Conservation (phyloP, 192 early-diverging fungal species). For the Thamnidium elegans region DNA sequence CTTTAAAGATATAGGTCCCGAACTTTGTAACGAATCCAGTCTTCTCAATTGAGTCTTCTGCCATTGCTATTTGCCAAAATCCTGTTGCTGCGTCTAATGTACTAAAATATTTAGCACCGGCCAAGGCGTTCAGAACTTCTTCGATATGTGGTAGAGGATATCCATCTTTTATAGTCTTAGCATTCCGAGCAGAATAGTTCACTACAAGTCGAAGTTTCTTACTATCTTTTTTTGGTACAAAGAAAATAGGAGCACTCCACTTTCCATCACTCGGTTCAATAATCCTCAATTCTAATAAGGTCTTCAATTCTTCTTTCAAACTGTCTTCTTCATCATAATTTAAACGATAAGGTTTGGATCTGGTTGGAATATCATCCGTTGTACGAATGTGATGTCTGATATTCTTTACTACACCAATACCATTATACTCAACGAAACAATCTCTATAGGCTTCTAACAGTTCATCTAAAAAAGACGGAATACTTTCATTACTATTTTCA, state of each 20-base stretch:
- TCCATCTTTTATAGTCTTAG: conserved; percentile 45
- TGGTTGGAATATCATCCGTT: not conserved
- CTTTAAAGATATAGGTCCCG: conserved; percentile 47
- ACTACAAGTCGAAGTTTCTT: too few relatives aligned
- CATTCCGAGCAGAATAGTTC: too few relatives aligned
- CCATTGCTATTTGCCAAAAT: too few relatives aligned
- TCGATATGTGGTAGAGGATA: conserved; percentile 42
- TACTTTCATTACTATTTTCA: too few relatives aligned
- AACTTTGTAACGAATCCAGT: conserved; percentile 34
- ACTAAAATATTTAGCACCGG: conserved; percentile 28
- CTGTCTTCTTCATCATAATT: not conserved
- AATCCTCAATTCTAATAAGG: not conserved
- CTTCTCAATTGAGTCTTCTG: conserved; percentile 16
- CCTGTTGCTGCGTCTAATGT: conserved; percentile 15
- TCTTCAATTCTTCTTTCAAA: not conserved
- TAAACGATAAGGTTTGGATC: not conserved
- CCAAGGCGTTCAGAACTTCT: conserved; percentile 28
- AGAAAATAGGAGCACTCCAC: conserved; percentile 34
- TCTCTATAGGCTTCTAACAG: not conserved
- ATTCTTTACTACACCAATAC: not conserved
- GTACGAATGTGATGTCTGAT: not conserved
- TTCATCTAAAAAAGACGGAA: not conserved
- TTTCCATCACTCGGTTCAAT: not conserved
- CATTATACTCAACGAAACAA: not conserved
- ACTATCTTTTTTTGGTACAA: conserved; percentile 43